phyloP scores from a whole-genome alignment of 176 grass and related monocot species.

The Juncus effusus region DNA sequence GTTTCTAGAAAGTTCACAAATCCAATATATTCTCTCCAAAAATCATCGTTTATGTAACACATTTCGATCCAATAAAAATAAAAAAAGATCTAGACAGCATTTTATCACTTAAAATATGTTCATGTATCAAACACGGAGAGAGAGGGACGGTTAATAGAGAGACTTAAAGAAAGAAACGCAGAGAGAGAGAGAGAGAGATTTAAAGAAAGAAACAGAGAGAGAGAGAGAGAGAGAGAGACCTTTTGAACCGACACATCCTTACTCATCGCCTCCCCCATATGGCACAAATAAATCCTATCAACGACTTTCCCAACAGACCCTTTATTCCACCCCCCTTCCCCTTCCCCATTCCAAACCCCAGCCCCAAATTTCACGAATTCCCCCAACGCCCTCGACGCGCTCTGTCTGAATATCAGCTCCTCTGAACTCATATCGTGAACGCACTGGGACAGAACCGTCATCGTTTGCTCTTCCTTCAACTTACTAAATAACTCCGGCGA shows the following conservation, averaged over 20 bases:
- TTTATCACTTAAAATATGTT: constrained; percentile 9
- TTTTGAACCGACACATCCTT: constrained; percentile 82
- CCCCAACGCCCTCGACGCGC: constrained; percentile 77
- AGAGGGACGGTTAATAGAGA: too few relatives aligned
- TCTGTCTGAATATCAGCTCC: constrained; percentile 87
- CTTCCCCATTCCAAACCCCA: constrained; percentile 52
- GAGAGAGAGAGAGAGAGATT: constrained; percentile 11
- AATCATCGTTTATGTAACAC: neutral
- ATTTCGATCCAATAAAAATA: neutral
- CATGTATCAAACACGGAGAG: neutral
- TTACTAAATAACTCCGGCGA: constrained; percentile 45
- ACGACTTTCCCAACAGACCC: constrained; percentile 53
- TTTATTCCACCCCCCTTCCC: constrained; percentile 45
- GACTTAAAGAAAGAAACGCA: constrained; percentile 11
- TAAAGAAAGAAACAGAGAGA: constrained; percentile 17
- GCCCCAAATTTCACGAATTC: constrained; percentile 61
- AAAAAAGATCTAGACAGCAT: neutral
- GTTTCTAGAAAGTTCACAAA: neutral
- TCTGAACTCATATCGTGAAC: constrained; percentile 88
- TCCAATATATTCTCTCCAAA: neutral
- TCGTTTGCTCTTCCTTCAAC: constrained; percentile 64
- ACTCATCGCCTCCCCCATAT: constrained; percentile 74
- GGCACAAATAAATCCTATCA: constrained; percentile 68
- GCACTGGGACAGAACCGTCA: constrained; percentile 72
- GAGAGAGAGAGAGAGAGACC: constrained; percentile 35